Evolutionary conservation across 306 rosid species (phyloP), one percentile per base, ranked within the genome.

Genomic region (Cucurbita moschata): DNA sequence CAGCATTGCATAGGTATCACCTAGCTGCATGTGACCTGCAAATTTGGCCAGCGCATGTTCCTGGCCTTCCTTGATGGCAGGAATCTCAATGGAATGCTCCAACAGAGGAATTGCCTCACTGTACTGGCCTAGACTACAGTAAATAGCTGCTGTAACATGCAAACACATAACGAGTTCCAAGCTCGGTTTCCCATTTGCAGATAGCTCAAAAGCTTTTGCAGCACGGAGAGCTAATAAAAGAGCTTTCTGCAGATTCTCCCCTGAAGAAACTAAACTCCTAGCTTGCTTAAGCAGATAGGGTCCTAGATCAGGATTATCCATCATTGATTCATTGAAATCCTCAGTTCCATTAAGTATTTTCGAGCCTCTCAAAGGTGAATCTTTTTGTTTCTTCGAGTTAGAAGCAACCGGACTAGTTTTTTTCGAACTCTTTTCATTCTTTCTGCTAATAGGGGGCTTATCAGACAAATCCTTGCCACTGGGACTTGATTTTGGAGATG

Each of bases 21-120:
- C 99, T 43, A 95, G 77, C 80, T 95, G 99, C 99, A 95, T 95
- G 83, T 88, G 82, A 54, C 99, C 88, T 0, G 97, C 87, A 78
- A 95, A 95, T 80, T 89, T 91, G 14, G 96, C 97, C 49, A 84
- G 93, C 59, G 96, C 90, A 6, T 87, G 90, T 69, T 88, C 85
- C 52, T 85, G 86, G 46, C 89, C 97, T 81, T 87, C 91, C 79
- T 84, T 87, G 4, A 82, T 40, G 4, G 73, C 72, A 26, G 96
- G 94, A 85, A 88, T 85, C 79, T 79, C 89, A 46, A 91, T 83
- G 3, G 99, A 89, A 71, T 38, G 90, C 79, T 88, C 84, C 40
- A 95, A 83, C 75, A 88, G 61, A 59, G 93, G 91, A 82, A 95
- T 81, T 4, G 99, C 97, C 82, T 89, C 88, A 52, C 71, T 68